Evolutionary conservation across 176 grass and related monocot genomes (phyloP), one percentile per base, ranked within the genome.

Genomic region (Bromus sterilis): DNA sequence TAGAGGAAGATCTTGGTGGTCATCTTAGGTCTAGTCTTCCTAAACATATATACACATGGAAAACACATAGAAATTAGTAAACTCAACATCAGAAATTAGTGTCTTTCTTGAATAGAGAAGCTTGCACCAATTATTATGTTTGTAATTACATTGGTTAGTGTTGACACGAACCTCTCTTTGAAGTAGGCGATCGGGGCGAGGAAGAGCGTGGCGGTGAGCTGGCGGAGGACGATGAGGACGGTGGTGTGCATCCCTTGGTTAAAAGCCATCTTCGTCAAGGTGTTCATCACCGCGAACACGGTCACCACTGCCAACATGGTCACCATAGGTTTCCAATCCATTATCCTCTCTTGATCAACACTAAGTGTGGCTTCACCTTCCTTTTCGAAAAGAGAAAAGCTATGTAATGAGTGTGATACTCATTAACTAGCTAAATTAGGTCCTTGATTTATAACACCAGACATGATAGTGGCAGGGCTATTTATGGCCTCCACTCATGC

Each of bases 21-120:
- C 28, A 97, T 76, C 82, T 91, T 97, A 21, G 94, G 94, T 11
- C 91, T 93, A 4, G 84, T 77, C 81, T 97, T 97, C 87, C 94
- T 97, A 42, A n/a, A n/a, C 65, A 77, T 24, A 35, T 11, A 20
- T 34, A 5, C 4, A 13, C 14, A 58, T 36, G 34, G 4, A n/a
- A n/a, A 18, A 28, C 2, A 28, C 34, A 39, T 40, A 7, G 0
- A 68, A 24, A 40, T 7, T 24, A 68, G 6, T 12, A 7, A 68
- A 11, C 65, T 37, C 41, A 39, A 39, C 21, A 63, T 11, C 39
- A 43, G 56, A 13, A 21, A 71, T 29, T 23, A 10, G 21, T 24
- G 3, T 56, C 9, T 24, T 20, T 51, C 23, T 1, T 23, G 0
- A 56, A n/a, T 8, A 56, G 3, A 55, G n/a, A n/a, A 55, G 2